Conservation (phyloP, 176 grass and related monocot genomes). For the Avena eriantha region DNA sequence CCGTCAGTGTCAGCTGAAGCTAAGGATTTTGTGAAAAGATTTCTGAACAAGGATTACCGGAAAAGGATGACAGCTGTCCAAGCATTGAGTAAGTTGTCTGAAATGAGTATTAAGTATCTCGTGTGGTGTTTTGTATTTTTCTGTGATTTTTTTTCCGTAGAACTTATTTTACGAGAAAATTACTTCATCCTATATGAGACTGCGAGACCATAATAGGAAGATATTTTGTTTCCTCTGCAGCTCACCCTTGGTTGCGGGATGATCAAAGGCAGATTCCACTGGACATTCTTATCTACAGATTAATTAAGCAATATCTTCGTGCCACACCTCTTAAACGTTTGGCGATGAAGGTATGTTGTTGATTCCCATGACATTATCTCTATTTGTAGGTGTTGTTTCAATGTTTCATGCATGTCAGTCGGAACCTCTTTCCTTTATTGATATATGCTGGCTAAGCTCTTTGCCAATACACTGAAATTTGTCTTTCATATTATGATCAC, state of each 20-base stretch:
- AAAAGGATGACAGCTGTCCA: conserved; percentile 99
- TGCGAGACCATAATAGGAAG: conserved; percentile 3
- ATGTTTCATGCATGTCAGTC: conserved; percentile 14
- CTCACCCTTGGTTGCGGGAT: conserved; percentile 89
- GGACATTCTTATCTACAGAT: conserved; percentile 83
- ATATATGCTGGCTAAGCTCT: conserved; percentile 21
- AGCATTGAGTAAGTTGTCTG: conserved; percentile 83
- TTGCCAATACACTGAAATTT: conserved; percentile 2
- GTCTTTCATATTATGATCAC: conserved; percentile 13
- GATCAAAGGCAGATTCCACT: conserved; percentile 74
- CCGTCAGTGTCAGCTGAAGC: conserved; percentile 81
- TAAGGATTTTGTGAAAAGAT: conserved; percentile 98
- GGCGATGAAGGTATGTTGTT: conserved; percentile 68
- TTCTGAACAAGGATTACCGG: conserved; percentile 97
- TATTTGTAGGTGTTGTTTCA: conserved; percentile 34
- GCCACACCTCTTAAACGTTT: conserved; percentile 87
- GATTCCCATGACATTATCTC: conserved; percentile 27
- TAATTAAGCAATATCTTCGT: conserved; percentile 93
- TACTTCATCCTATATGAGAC: not conserved
- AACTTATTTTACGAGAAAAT: conserved; percentile 7
- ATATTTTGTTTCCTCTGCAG: conserved; percentile 47
- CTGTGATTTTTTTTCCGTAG: not conserved
- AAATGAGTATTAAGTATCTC: conserved; percentile 18
- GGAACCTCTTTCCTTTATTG: not conserved
- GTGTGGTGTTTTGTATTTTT: conserved; percentile 16